These are phyloP conservation scores for Fusarium verticillioides DNA, from an alignment of 2,329 filamentous ascomycete genomes.

Conservation along the genomic window DNA sequence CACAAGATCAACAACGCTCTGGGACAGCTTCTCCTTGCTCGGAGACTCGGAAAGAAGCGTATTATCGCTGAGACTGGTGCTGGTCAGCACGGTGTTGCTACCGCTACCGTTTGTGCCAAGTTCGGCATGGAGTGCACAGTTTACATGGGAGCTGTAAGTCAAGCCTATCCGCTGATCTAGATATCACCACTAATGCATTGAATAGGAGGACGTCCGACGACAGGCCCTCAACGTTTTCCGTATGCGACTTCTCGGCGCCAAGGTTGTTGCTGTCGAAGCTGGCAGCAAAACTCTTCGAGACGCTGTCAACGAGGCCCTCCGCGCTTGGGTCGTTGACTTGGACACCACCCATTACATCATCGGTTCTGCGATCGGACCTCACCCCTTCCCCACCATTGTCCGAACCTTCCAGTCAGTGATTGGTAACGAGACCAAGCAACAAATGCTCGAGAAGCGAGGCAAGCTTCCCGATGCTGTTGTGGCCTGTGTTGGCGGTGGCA, in stretches of 20 bases:
- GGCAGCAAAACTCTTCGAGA: constrained; percentile 86
- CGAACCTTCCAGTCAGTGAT: constrained; percentile 98
- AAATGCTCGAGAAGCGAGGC: constrained; percentile 85
- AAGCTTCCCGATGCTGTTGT: constrained; percentile 96
- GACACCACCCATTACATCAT: constrained; percentile 98
- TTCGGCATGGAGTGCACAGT: constrained; percentile 98
- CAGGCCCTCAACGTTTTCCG: constrained; percentile 98
- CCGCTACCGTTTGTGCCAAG: constrained; percentile 96
- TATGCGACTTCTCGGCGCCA: constrained; percentile 94
- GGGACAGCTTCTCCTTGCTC: constrained; percentile 89
- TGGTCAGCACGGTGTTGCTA: constrained; percentile 97
- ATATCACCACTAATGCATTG: constrained; percentile 35
- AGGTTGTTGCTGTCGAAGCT: constrained; percentile 91
- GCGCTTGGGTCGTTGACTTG: constrained; percentile 92
- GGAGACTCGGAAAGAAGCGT: constrained; percentile 89
- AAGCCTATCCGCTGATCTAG: background rate
- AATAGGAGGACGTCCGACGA: constrained; percentile 86
- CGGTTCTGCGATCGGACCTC: constrained; percentile 95
- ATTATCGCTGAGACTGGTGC: constrained; percentile 99
- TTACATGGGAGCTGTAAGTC: constrained; percentile 86
- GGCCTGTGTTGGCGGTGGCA: constrained; percentile 94
- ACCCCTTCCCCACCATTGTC: constrained; percentile 97
- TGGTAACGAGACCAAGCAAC: constrained; percentile 90
- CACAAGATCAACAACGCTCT: constrained; percentile 99
- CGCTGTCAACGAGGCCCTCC: constrained; percentile 94